Evolutionary conservation across 441 rosid species (phyloP).

Genomic region (Codiaeum variegatum): DNA sequence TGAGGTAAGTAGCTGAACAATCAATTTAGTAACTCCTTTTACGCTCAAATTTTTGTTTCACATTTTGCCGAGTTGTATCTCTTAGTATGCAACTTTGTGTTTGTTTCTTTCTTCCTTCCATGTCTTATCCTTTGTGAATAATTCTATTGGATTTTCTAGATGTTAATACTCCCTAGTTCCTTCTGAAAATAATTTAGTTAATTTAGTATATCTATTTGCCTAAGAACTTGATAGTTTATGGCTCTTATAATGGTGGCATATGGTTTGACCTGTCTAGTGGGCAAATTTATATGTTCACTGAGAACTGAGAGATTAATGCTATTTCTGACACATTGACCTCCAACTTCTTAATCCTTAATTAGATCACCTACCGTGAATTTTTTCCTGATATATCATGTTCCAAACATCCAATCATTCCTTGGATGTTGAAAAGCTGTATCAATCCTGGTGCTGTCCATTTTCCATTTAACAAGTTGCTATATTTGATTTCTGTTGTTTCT

Average conservation of each 20-base stretch:
- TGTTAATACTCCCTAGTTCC: background rate
- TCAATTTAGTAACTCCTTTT: background rate
- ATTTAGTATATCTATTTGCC: background rate
- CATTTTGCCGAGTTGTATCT: background rate
- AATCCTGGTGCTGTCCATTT: background rate
- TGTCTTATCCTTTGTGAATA: background rate
- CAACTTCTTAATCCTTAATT: constrained; percentile 1
- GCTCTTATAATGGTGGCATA: background rate
- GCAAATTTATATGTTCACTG: background rate
- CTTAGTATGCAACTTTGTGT: background rate
- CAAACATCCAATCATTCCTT: background rate
- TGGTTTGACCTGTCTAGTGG: constrained; percentile 2
- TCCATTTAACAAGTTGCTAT: background rate
- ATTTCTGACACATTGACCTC: constrained; percentile 5
- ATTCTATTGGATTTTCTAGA: background rate
- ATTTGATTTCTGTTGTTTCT: background rate
- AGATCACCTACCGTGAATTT: background rate
- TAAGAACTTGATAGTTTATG: background rate
- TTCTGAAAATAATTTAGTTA: background rate
- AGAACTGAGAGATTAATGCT: background rate
- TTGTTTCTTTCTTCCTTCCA: background rate
- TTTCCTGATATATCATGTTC: background rate
- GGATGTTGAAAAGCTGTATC: background rate
- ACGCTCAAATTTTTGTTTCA: background rate
- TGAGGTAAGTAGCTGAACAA: constrained; percentile 48